Evolutionary conservation across 2,329 filamentous ascomycete species (phyloP), one percentile per base, ranked within the genome.

Genomic region (Leptographium procerum): DNA sequence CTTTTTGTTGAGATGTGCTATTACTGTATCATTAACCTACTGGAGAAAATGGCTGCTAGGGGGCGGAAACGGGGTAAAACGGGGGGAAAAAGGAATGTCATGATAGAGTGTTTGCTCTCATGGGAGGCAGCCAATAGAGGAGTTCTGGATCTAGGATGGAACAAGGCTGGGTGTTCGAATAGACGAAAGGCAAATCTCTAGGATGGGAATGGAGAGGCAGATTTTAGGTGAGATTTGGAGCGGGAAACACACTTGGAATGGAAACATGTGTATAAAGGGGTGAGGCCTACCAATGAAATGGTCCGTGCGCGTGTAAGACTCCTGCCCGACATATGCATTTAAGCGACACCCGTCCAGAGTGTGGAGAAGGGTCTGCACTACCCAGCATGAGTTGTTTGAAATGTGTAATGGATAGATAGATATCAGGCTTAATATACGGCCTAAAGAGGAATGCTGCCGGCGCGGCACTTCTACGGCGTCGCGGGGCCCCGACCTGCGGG

Each of bases 381-480:
- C n/a, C n/a, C n/a, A n/a, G n/a, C n/a, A n/a, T n/a, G n/a, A n/a
- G n/a, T n/a, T n/a, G n/a, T n/a, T n/a, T n/a, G n/a, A n/a, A n/a
- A n/a, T n/a, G n/a, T n/a, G n/a, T n/a, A n/a, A n/a, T n/a, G n/a
- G n/a, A n/a, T n/a, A n/a, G n/a, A n/a, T n/a, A n/a, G n/a, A n/a
- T n/a, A n/a, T n/a, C n/a, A n/a, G n/a, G n/a, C n/a, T n/a, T n/a
- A n/a, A n/a, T 71, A 28, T 71, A 73, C 53, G 66, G 70, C 3
- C 67, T 67, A 9, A 64, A 66, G 57, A 72, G 69, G 11, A 71
- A 73, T 52, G 59, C 61, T 63, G 2, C 61, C 65, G 10, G 65
- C 62, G 34, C 43, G 4, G 31, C 31, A 7, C 55, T 60, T 10
- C 58, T 3, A 55, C 68, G 57, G 64, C 66, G 40, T 64, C 68